phyloP scores from a whole-genome alignment of 2,329 filamentous ascomycete species.

The Cladophialophora bantiana region DNA sequence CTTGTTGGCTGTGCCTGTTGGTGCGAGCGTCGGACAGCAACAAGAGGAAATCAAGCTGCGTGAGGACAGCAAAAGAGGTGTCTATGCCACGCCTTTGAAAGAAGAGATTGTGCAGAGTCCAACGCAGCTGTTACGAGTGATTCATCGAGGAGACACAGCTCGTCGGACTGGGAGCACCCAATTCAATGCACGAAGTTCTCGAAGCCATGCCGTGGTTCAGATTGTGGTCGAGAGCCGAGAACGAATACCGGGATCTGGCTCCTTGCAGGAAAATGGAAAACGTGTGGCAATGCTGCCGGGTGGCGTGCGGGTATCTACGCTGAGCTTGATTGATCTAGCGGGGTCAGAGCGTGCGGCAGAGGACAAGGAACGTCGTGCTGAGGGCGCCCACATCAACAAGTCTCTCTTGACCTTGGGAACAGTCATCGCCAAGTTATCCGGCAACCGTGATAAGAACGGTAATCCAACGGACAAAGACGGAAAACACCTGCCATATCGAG shows the following conservation, averaged over 20 bases:
- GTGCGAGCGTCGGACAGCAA: constrained; percentile 61
- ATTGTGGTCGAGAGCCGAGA: constrained; percentile 98
- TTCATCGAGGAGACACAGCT: constrained; percentile 90
- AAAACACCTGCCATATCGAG: constrained; percentile 93
- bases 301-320: constrained; percentile 90
- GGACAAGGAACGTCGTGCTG: constrained; percentile 88
- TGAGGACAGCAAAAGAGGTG: constrained; percentile 93
- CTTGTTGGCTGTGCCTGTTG: constrained; percentile 77
- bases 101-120: constrained; percentile 99
- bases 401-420: constrained; percentile 93
- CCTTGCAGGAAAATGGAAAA: constrained; percentile 63
- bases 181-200: constrained; percentile 94
- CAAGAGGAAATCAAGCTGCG: constrained; percentile 94
- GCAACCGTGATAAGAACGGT: constrained; percentile 81
- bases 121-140: constrained; percentile 91
- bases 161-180: constrained; percentile 92
- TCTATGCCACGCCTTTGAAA: constrained; percentile 94
- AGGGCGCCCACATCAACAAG: constrained; percentile 99
- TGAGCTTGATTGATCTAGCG: constrained; percentile 94
- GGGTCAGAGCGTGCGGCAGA: constrained; percentile 96
- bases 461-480: constrained; percentile 78
- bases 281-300: constrained; percentile 76
- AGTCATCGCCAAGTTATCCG: constrained; percentile 91
- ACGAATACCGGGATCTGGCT: constrained; percentile 67
- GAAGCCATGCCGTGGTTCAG: constrained; percentile 97